Base-by-base conservation (phyloP, 2,329 filamentous ascomycete genomes). In the Curvularia eragrostidis region DNA sequence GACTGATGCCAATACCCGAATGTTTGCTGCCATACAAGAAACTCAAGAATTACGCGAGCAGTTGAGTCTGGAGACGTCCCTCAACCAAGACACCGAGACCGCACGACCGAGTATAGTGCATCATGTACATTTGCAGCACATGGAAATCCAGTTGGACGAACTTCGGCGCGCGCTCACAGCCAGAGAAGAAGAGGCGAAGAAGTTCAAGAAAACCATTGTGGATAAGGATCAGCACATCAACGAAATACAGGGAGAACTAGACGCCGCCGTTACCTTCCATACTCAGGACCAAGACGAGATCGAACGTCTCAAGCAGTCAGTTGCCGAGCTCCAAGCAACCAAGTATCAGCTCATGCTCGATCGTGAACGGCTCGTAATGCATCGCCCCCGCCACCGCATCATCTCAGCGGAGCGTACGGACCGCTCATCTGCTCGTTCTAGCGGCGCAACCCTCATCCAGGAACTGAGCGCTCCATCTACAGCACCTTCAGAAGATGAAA, bases 51-150 rank as follows among this genome's bases (percentile, higher is more conserved):
- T 74, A n/a, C 59, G 62, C 24, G 68, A 70, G 21, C 69, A 72
- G 30, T 48, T 73, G 10, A 61, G 55, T 21, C 48, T 70, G 4
- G 72, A 74, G 49, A 64, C 71, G 30, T 58, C 68, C 0, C 68
- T 71, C 49, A 70, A 67, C 28, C 58, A 67, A 28, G 72, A 75
- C 21, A 66, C 70, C 63, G 68, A 72, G 32, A 63, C 59, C 10
- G 72, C 70, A 6, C 65, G 71, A n/a, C 71, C 72, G 2, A 74
- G 69, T 43, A 44, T 74, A 1, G 70, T 75, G 4, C 72, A 76
- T 48, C 68, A 65, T 26, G 72, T 69, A 24, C 73, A 75, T 26
- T 74, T 73, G 30, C 72, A 73, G 49, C 63, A 71, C 8, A 66
- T 75, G 70, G 72, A 75, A 53, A 66, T 66, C 2, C 66, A 75